Conservation (phyloP, 2,329 filamentous ascomycete species). For the Scedosporium minutisporum region DNA sequence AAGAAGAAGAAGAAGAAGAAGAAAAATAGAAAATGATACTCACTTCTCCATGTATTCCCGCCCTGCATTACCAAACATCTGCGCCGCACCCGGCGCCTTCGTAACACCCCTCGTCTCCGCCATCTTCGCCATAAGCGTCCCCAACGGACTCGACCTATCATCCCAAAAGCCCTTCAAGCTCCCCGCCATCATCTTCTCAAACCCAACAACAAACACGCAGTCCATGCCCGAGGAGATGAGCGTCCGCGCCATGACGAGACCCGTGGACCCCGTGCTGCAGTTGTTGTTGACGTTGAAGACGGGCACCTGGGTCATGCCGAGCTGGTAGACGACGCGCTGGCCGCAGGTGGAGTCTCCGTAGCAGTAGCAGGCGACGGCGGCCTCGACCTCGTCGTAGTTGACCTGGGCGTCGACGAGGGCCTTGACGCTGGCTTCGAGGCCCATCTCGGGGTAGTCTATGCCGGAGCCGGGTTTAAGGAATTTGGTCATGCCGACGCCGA, state of each 20-base stretch:
- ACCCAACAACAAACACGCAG: slow-evolving; percentile 84
- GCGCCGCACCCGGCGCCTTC: slow-evolving; percentile 75
- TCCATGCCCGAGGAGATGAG: slow-evolving; percentile 75
- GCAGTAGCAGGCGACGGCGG: slow-evolving; percentile 95
- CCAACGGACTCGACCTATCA: slow-evolving; percentile 72
- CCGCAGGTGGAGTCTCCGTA: slow-evolving; percentile 93
- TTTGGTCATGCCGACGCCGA: slow-evolving; percentile 97
- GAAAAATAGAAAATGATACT: slow-evolving; percentile 16
- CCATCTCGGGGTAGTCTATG: slow-evolving; percentile 89
- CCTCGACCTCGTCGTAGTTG: slow-evolving; percentile 93
- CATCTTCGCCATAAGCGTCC: slow-evolving; percentile 69
- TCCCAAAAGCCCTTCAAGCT: slow-evolving; percentile 75
- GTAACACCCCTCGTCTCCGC: slow-evolving; percentile 68
- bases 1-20: slow-evolving; percentile 7
- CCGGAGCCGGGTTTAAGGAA: slow-evolving; percentile 96
- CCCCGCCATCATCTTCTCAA: slow-evolving; percentile 98
- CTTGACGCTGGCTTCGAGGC: slow-evolving; percentile 86
- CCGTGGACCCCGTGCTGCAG: slow-evolving; percentile 91
- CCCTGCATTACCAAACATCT: slow-evolving; percentile 93
- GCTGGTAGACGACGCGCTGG: slow-evolving; percentile 97
- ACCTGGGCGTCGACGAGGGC: slow-evolving; percentile 79
- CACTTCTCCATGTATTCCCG: slow-evolving; percentile 91
- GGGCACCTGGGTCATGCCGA: slow-evolving; percentile 92
- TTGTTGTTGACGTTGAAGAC: slow-evolving; percentile 99
- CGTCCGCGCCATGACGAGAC: slow-evolving; percentile 72